Evolutionary conservation across 2,329 filamentous ascomycete genomes (phyloP).

Genomic region (Trichocomaceae sp.): DNA sequence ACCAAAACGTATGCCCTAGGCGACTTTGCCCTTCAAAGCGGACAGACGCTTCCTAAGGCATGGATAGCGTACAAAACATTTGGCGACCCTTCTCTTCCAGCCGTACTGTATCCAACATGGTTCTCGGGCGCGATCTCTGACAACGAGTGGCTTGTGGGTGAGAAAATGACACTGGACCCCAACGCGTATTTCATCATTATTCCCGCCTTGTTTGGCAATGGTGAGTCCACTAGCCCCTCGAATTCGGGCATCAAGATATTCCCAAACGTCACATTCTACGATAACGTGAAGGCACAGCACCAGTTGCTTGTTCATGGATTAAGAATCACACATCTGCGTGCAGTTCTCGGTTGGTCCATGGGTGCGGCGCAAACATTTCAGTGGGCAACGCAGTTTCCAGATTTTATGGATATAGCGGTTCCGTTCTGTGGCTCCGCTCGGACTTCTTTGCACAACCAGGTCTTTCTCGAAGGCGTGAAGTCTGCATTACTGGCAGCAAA

Average conservation of each 20-base stretch:
- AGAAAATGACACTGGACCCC: slow-evolving; percentile 59
- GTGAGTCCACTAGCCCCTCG: slow-evolving; percentile 61
- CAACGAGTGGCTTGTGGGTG: slow-evolving; percentile 68
- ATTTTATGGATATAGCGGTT: slow-evolving; percentile 59
- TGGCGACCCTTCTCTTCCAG: slow-evolving; percentile 55
- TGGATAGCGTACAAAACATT: slow-evolving; percentile 72
- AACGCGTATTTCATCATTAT: slow-evolving; percentile 62
- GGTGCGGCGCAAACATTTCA: slow-evolving; percentile 61
- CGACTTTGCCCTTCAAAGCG: slow-evolving; percentile 61
- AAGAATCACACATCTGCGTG: slow-evolving; percentile 52
- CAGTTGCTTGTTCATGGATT: slow-evolving; percentile 59
- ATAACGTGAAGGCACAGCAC: slow-evolving; percentile 63
- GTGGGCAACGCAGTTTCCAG: slow-evolving; percentile 57
- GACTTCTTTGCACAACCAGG: slow-evolving; percentile 61
- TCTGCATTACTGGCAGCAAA: slow-evolving; percentile 53
- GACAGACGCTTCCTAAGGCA: slow-evolving; percentile 56
- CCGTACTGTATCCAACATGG: slow-evolving; percentile 72
- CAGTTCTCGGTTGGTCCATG: slow-evolving; percentile 66
- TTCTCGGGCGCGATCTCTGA: slow-evolving; percentile 62
- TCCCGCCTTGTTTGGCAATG: slow-evolving; percentile 62
- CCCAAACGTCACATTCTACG: slow-evolving; percentile 58
- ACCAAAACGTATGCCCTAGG: slow-evolving; percentile 43
- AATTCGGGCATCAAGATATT: slow-evolving; percentile 50
- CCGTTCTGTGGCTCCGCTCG: slow-evolving; percentile 62
- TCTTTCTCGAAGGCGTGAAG: slow-evolving; percentile 62